Base-by-base conservation (phyloP, 306 rosid genomes). In the cucumber (Cucumis sativus) region DNA sequence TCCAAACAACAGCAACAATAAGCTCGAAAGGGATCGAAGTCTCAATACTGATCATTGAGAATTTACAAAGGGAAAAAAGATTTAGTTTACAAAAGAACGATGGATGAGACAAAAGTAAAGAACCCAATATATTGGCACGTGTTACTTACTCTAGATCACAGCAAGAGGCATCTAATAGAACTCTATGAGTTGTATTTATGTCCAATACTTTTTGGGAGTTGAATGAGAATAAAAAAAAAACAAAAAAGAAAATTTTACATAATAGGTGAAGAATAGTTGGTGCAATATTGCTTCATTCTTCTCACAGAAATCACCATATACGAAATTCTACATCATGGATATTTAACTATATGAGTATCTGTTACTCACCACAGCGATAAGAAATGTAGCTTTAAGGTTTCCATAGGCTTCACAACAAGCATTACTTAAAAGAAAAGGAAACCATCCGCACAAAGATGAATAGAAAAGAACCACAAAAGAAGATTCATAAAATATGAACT, bases 361-460 rank as follows among this genome's bases (percentile, higher is more conserved):
- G 79, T 77, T 80, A 90, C 97, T 85, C 80, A 92, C 99, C 97
- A 89, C 98, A 8, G 99, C 98, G 79, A 91, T 84, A 84, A 96
- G 90, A 83, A 96, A 96, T 80, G 99, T 98, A 51, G 99, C 99
- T 84, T 96, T 96, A 85, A 96, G 99, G 84, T 96, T 96, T 80
- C 92, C 99, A 85, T 98, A 96, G 74, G 99, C 97, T 82, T 89
- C 99, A 85, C 99, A 96, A 85, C 99, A 96, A 84, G 99, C 97
- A 79, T 76, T 86, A 77, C 71, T 96, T 76, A 84, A 85, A 85
- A 96, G 83, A 84, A 96, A 92, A 80, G 99, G 97, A 89, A 96
- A 92, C 98, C 98, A 96, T 80, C 98, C 92, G 93, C 79, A 52
- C 43, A 76, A 67, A 75, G 58, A 82, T 59, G 68, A 79, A 80